Evolutionary conservation across 176 grass and related monocot genomes (phyloP).

Genomic region (Carex kokanica): DNA sequence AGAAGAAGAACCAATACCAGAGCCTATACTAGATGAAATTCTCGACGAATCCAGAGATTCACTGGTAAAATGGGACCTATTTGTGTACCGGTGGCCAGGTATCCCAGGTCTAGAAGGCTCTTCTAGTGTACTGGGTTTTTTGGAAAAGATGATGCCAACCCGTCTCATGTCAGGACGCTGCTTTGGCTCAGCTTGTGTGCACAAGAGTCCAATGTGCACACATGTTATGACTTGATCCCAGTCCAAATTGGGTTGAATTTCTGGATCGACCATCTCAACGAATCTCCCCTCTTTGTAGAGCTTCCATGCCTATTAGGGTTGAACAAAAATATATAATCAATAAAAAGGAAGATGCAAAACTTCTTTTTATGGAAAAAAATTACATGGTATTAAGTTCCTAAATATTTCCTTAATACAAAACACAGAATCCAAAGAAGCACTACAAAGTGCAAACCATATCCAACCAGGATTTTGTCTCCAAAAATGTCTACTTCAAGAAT

Average conservation of each 20-base stretch:
- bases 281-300: slow-evolving; percentile 30
- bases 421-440: background rate
- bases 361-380: background rate
- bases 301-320: slow-evolving; percentile 42
- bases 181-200: slow-evolving; percentile 35
- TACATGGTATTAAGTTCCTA: background rate
- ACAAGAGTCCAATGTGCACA: slow-evolving; percentile 41
- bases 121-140: slow-evolving; percentile 28
- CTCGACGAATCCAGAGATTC: background rate
- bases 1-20: background rate
- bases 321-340: background rate
- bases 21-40: slow-evolving; percentile 11
- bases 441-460: background rate
- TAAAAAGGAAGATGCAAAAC: background rate
- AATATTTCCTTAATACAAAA: background rate
- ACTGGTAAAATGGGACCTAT: background rate
- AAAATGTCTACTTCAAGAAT: background rate
- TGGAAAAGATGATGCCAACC: slow-evolving; percentile 28
- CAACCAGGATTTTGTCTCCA: background rate
- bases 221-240: slow-evolving; percentile 37
- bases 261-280: slow-evolving; percentile 36
- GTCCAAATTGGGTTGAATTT: slow-evolving; percentile 26
- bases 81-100: slow-evolving; percentile 23
- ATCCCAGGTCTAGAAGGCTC: slow-evolving; percentile 38
- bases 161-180: slow-evolving; percentile 40